Base-by-base conservation (phyloP, 352 stramenopile genomes). In the Aphanomyces astaci region DNA sequence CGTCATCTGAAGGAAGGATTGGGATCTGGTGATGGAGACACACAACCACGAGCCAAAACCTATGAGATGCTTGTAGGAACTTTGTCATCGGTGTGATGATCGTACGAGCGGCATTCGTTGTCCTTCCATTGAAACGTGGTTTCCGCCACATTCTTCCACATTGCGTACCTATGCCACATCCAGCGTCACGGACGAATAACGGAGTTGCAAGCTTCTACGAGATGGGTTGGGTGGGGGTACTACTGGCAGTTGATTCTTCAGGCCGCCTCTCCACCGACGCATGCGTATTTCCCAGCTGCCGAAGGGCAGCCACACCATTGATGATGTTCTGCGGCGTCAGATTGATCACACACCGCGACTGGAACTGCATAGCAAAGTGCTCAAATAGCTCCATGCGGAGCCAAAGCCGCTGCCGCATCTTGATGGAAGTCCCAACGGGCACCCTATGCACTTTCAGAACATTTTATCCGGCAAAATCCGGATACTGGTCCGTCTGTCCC, bases 361-460 rank as follows among this genome's bases (percentile, higher is more conserved):
- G 83, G 59, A 94, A 71, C 57, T 82, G 78, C 66, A 94, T 63
- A 24, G 91, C 64, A 25, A 84, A 84, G n/a, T 90, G 76, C 79
- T 94, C 86, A 67, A 94, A 92, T 54, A 94, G 82, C 76, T 94
- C 86, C 27, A 94, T 71, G 48, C 86, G 86, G 49, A 94, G 74
- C 86, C 86, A 94, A 63, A 94, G 82, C 62, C 77, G 81, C 52
- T 55, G 19, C 9, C 19, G 25, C 33, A 53, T 59, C 13, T 24
- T 56, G 59, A 15, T 2, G 48, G 27, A 66, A 54, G 11, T 43
- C 24, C 22, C 5, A 19, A 7, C 51, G 30, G 9, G 51, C 7
- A 15, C 22, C 11, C 11, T 19, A 7, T 36, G 51, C 11, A 59
- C 30, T 59, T 59, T 59, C 30, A 25, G 51, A 2, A 30, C 51